These are phyloP conservation scores for Stephanodiscus triporus DNA, from an alignment of 108 stramenopile species.

Conservation along the genomic window DNA sequence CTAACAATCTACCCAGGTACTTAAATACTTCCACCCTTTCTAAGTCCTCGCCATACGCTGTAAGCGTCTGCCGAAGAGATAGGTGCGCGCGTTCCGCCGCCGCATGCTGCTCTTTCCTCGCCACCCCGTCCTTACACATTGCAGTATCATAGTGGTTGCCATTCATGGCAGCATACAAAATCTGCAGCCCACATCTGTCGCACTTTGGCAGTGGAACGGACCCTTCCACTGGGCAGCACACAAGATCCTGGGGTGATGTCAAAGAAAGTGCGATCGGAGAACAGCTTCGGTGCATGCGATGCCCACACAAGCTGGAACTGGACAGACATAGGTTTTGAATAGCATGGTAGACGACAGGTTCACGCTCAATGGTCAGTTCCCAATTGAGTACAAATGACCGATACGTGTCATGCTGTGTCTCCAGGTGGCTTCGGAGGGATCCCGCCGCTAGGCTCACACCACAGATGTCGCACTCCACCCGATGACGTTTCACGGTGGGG, in stretches of 20 bases:
- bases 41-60: too few species aligned
- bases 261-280: conserved; percentile 4
- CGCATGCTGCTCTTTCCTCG: too few species aligned
- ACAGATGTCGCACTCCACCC: conserved; percentile 1
- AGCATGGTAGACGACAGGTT: neutral
- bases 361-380: neutral
- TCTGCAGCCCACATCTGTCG: too few species aligned
- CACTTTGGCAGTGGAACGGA: too few species aligned
- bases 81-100: too few species aligned
- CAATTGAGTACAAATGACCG: neutral
- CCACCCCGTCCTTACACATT: too few species aligned
- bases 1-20: too few species aligned
- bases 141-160: too few species aligned
- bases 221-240: conserved; percentile 5
- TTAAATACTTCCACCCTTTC: too few species aligned
- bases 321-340: neutral
- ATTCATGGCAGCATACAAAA: too few species aligned
- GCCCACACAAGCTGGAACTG: neutral
- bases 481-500: too few species aligned
- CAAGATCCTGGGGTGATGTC: conserved; percentile 1
- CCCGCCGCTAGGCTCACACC: neutral
- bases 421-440: neutral
- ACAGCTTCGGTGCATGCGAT: neutral
- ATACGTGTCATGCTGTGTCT: neutral
- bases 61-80: too few species aligned